These are phyloP conservation scores for Lyophyllum atratum DNA, from an alignment of 768 basidiomycete species.

Conservation along the genomic window DNA sequence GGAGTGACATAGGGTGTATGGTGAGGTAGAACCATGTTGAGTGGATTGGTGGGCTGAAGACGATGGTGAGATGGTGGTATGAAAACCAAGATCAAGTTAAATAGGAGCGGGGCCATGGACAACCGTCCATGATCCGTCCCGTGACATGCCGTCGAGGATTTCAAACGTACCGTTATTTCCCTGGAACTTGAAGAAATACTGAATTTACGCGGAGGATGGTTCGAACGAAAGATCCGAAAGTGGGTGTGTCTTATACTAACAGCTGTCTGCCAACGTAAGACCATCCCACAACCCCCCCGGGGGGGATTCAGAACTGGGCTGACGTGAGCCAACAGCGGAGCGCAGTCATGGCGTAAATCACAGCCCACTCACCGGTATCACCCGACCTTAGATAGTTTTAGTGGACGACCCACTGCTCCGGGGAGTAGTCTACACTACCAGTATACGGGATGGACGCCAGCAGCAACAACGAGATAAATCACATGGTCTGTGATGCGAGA, in stretches of 20 bases:
- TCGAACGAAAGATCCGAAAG: constrained; percentile 20
- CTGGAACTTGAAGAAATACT: not conserved
- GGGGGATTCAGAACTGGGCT: constrained; percentile 22
- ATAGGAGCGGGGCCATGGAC: constrained; percentile 17
- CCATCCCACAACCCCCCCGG: constrained; percentile 41
- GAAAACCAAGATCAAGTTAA: constrained; percentile 14
- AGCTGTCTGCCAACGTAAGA: constrained; percentile 24
- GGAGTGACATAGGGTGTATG: constrained; percentile 87
- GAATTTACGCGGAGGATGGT: constrained; percentile 5
- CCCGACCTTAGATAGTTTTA: constrained; percentile 20
- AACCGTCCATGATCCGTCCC: constrained; percentile 23
- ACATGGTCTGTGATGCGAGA: constrained; percentile 15
- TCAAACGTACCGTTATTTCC: constrained; percentile 10
- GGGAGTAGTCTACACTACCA: not conserved
- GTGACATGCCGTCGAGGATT: constrained; percentile 14
- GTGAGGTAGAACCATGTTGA: constrained; percentile 67
- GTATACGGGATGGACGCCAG: not conserved
- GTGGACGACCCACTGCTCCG: not conserved
- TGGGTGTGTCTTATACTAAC: constrained; percentile 30
- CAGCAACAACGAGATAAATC: constrained; percentile 5
- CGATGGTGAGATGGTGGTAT: constrained; percentile 19
- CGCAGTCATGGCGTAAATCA: constrained; percentile 7
- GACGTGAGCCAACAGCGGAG: constrained; percentile 10
- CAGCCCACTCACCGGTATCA: constrained; percentile 27
- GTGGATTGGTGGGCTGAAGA: constrained; percentile 13